Evolutionary conservation across 2,329 filamentous ascomycete genomes (phyloP).

Genomic region (Rhynchosporium graminicola): DNA sequence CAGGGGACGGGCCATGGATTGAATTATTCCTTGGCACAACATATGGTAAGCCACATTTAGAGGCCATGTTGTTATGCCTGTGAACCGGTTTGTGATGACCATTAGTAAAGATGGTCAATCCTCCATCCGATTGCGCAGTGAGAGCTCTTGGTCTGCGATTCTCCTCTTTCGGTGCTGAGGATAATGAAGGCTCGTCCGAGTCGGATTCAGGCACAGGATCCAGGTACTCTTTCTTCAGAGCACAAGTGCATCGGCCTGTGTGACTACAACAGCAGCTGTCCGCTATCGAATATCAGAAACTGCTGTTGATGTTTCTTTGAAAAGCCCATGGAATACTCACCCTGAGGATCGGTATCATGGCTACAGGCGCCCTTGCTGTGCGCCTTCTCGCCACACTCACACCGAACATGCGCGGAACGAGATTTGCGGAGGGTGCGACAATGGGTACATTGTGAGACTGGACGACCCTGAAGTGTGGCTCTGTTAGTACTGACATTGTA

Average conservation of each 20-base stretch:
- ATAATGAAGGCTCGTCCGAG: conserved; percentile 51
- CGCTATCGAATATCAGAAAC: conserved; percentile 43
- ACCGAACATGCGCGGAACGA: conserved; percentile 90
- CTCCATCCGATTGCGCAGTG: conserved; percentile 61
- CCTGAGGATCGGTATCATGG: conserved; percentile 50
- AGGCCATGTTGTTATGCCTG: conserved; percentile 60
- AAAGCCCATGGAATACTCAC: conserved; percentile 40
- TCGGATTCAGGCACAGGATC: conserved; percentile 67
- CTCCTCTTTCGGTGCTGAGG: conserved; percentile 45
- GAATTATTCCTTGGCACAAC: conserved; percentile 60
- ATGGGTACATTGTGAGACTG: conserved; percentile 96
- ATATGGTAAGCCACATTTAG: conserved; percentile 61
- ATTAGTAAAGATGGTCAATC: conserved; percentile 60
- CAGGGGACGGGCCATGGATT: conserved; percentile 51
- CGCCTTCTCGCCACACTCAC: conserved; percentile 90
- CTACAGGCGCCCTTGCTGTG: conserved; percentile 59
- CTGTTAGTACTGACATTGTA: conserved; percentile 15
- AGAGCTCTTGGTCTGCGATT: conserved; percentile 58
- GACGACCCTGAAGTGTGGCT: conserved; percentile 60
- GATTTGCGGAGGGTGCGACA: conserved; percentile 96
- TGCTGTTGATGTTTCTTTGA: conserved; percentile 33
- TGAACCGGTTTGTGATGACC: conserved; percentile 64
- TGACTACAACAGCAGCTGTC: conserved; percentile 72
- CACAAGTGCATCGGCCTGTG: conserved; percentile 66
- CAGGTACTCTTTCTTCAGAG: conserved; percentile 62